These are phyloP conservation scores for Taphrina betulina DNA, from an alignment of 1,139 yeast species.

Conservation along the genomic window DNA sequence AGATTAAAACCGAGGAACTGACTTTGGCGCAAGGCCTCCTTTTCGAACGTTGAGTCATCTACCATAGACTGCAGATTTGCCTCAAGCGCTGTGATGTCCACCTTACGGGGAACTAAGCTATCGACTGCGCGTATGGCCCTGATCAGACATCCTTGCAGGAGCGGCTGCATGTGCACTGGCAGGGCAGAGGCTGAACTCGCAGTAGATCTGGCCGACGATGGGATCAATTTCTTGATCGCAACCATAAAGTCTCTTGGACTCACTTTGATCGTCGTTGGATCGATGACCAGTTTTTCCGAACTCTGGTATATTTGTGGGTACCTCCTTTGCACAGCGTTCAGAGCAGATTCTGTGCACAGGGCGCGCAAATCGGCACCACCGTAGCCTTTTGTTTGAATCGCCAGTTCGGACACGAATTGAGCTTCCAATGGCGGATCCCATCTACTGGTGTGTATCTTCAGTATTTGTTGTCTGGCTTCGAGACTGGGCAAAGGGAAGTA, in stretches of 20 bases:
- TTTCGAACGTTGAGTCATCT: conserved; percentile 64
- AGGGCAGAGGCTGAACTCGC: conserved; percentile 73
- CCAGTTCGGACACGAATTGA: conserved; percentile 63
- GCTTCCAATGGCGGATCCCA: conserved; percentile 76
- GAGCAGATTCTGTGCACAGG: conserved; percentile 91
- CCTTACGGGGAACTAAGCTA: conserved; percentile 62
- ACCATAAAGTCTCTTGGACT: conserved; percentile 83
- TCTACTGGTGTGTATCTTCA: conserved; percentile 79
- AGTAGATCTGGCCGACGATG: conserved; percentile 86
- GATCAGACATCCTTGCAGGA: conserved; percentile 55
- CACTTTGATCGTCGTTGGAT: conserved; percentile 70
- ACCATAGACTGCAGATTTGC: conserved; percentile 68
- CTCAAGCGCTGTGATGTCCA: conserved; percentile 60
- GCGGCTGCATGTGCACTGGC: conserved; percentile 68
- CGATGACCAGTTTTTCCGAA: conserved; percentile 68
- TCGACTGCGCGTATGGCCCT: conserved; percentile 55
- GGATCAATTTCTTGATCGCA: conserved; percentile 79
- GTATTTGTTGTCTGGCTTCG: conserved; percentile 72
- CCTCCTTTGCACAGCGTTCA: conserved; percentile 83
- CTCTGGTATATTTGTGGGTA: conserved; percentile 91
- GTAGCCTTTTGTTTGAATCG: conserved; percentile 85
- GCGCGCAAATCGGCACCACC: conserved; percentile 98
- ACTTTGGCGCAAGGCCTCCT: conserved; percentile 61
- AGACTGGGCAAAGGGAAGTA: conserved; percentile 90
- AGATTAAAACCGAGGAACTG: conserved; percentile 44